phyloP scores from a whole-genome alignment of 2,329 filamentous ascomycete species.

The Sarocladium brachiariae region DNA sequence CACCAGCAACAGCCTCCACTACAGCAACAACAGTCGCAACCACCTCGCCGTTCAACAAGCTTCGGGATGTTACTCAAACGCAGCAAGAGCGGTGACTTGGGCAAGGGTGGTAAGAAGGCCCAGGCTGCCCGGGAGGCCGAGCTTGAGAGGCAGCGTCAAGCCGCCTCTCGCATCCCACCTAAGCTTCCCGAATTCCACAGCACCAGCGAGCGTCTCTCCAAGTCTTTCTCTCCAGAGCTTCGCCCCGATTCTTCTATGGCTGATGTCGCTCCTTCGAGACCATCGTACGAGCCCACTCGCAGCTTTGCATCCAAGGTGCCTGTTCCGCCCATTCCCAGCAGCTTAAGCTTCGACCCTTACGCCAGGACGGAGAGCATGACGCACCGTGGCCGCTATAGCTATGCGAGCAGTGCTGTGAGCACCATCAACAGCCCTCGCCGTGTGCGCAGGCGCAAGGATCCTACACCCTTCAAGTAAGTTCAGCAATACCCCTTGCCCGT shows the following conservation, averaged over 20 bases:
- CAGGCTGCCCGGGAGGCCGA: slow-evolving; percentile 46
- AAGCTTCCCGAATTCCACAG: slow-evolving; percentile 48
- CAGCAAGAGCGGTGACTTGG: slow-evolving; percentile 60
- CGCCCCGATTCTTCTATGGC: slow-evolving; percentile 50
- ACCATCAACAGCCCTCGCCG: slow-evolving; percentile 88
- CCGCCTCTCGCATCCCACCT: slow-evolving; percentile 39
- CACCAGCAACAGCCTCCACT: neutral
- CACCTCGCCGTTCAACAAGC: slow-evolving; percentile 30
- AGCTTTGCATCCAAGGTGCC: slow-evolving; percentile 38
- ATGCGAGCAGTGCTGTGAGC: slow-evolving; percentile 85
- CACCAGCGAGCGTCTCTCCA: slow-evolving; percentile 38
- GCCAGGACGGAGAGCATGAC: slow-evolving; percentile 90
- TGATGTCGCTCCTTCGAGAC: slow-evolving; percentile 21
- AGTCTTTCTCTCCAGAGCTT: slow-evolving; percentile 43
- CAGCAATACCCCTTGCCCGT: too few species aligned
- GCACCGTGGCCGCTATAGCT: slow-evolving; percentile 91
- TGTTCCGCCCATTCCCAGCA: slow-evolving; percentile 53
- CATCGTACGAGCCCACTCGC: slow-evolving; percentile 45
- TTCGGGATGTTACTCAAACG: slow-evolving; percentile 58
- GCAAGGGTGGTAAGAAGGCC: slow-evolving; percentile 52
- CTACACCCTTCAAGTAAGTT: slow-evolving; percentile 95
- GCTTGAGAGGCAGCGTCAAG: slow-evolving; percentile 43
- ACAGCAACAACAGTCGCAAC: slow-evolving; percentile 11
- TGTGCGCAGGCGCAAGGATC: slow-evolving; percentile 90
- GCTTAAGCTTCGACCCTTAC: slow-evolving; percentile 66